Evolutionary conservation across 768 basidiomycete genomes (phyloP).

Genomic region (Serendipita sp.): DNA sequence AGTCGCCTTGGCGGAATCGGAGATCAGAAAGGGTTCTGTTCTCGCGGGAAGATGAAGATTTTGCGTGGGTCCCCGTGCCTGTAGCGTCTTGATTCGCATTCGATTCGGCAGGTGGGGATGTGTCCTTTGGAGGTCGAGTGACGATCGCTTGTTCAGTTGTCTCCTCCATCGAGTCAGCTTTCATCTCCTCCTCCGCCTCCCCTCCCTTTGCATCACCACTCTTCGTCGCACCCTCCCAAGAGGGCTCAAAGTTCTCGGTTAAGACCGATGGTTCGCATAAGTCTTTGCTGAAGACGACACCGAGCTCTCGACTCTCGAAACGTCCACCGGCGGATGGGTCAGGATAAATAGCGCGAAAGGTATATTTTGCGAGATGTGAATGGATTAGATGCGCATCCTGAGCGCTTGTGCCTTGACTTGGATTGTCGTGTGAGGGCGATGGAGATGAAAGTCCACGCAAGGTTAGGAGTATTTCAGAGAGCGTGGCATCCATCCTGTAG

Average conservation of each 20-base stretch:
- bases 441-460: neutral
- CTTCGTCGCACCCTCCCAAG: neutral
- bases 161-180: neutral
- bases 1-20: neutral
- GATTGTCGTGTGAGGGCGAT: neutral
- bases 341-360: neutral
- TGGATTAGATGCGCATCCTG: neutral
- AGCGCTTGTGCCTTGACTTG: neutral
- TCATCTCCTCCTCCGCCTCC: neutral
- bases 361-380: neutral
- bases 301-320: neutral
- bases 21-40: neutral
- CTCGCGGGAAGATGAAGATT: neutral
- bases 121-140: neutral
- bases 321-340: neutral
- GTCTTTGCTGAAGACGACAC: neutral
- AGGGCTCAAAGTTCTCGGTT: neutral
- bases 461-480: neutral
- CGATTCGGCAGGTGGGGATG: neutral
- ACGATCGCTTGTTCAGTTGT: neutral
- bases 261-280: neutral
- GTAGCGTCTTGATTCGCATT: neutral
- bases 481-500: conserved; percentile 1
- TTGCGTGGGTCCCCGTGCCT: neutral
- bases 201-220: neutral